Conservation (phyloP, 73 alveolate genomes). For the Paramecium biaurelia region DNA sequence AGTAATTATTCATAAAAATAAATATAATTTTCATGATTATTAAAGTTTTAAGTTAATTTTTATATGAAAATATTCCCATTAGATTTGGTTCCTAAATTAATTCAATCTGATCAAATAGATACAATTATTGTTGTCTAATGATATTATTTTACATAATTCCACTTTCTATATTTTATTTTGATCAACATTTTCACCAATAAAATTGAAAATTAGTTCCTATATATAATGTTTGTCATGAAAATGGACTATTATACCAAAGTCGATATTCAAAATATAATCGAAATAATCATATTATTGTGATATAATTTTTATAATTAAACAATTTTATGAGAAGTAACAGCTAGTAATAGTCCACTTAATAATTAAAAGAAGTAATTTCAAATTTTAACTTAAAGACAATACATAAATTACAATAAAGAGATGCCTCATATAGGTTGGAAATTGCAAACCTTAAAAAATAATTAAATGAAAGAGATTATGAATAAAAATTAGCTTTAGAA, state of each 20-base stretch:
- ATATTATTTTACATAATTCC: too few relatives aligned
- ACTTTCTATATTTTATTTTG: too few relatives aligned
- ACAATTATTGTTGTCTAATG: too few relatives aligned
- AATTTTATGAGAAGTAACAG: slow-evolving; percentile 11
- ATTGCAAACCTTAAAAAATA: not conserved
- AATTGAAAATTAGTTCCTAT: too few relatives aligned
- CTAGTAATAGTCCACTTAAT: not conserved
- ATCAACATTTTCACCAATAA: too few relatives aligned
- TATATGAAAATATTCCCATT: not conserved
- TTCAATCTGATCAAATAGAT: too few relatives aligned
- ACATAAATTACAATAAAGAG: not conserved
- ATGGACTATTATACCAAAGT: too few relatives aligned
- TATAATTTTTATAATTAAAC: not conserved
- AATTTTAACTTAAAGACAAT: not conserved
- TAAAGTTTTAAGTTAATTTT: too few relatives aligned
- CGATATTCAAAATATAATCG: not conserved
- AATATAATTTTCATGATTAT: not conserved
- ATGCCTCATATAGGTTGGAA: not conserved
- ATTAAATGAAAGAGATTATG: not conserved
- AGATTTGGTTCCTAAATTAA: not conserved
- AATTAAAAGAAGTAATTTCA: not conserved
- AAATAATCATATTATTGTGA: not conserved
- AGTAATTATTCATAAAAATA: not conserved
- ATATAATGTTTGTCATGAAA: too few relatives aligned
- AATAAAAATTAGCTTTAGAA: not conserved